phyloP scores from a whole-genome alignment of 2,329 filamentous ascomycete species.

The Stachybotrys echinatus region DNA sequence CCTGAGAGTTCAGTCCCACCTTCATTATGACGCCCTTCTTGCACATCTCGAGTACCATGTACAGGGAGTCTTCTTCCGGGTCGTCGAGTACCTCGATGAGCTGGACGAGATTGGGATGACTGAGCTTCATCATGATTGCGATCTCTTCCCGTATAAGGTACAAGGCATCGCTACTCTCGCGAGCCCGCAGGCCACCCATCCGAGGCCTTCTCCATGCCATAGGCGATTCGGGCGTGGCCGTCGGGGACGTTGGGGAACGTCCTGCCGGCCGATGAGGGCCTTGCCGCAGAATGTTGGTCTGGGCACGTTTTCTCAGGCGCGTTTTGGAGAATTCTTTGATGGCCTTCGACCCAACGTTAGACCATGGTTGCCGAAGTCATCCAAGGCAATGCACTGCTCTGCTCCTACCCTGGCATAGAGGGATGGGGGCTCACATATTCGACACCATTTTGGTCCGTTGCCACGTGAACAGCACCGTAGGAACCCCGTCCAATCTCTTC shows the following conservation, averaged over 20 bases:
- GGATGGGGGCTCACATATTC: conserved; percentile 76
- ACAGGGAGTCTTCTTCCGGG: conserved; percentile 89
- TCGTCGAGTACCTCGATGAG: conserved; percentile 94
- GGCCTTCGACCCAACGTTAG: conserved; percentile 51
- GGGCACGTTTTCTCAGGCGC: conserved; percentile 79
- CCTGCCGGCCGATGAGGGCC: conserved; percentile 31
- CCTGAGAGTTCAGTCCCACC: conserved; percentile 77
- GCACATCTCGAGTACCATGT: conserved; percentile 99
- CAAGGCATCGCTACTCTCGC: conserved; percentile 65
- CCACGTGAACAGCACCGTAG: conserved; percentile 88
- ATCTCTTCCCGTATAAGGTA: conserved; percentile 93
- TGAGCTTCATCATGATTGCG: conserved; percentile 97
- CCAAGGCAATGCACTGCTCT: too few relatives aligned
- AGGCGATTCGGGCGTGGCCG: conserved; percentile 1
- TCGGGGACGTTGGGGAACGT: conserved; percentile 15
- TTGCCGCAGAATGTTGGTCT: conserved; percentile 74
- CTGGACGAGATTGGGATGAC: conserved; percentile 90
- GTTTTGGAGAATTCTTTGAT: conserved; percentile 98
- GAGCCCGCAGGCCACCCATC: conserved; percentile 26
- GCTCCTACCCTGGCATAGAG: too few relatives aligned
- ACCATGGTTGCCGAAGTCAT: too few relatives aligned
- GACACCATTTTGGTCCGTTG: conserved; percentile 80
- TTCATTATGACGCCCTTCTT: conserved; percentile 98
- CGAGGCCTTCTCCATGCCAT: conserved; percentile 13
- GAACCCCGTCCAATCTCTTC: conserved; percentile 97